Evolutionary conservation across 495 filamentous ascomycete species (phyloP).

Genomic region (Penicillium verhagenii): DNA sequence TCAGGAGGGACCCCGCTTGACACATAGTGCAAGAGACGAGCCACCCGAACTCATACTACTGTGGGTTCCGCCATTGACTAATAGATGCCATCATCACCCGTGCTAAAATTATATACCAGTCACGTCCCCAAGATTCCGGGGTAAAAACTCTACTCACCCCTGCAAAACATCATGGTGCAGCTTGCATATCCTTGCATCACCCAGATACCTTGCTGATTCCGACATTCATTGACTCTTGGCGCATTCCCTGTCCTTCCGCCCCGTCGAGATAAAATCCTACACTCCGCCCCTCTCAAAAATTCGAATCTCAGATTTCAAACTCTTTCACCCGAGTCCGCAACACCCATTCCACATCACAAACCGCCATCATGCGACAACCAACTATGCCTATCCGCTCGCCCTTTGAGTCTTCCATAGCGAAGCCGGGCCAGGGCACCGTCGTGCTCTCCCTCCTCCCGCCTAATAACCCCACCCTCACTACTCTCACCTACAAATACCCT

Average conservation of each 20-base stretch:
- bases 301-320: not conserved
- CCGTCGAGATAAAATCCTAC: constrained; percentile 13
- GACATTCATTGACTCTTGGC: constrained; percentile 15
- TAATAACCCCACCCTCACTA: constrained; percentile 65
- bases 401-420: constrained; percentile 69
- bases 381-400: constrained; percentile 49
- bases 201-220: constrained; percentile 8
- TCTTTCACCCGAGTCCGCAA: not conserved
- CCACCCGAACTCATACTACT: constrained; percentile 5
- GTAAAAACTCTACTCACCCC: constrained; percentile 11
- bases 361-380: constrained; percentile 30
- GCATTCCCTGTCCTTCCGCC: constrained; percentile 5
- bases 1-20: constrained; percentile 19
- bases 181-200: constrained; percentile 10
- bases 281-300: not conserved
- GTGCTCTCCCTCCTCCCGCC: constrained; percentile 71
- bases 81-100: constrained; percentile 22
- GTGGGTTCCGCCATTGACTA: constrained; percentile 20
- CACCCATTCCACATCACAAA: not conserved
- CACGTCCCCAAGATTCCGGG: constrained; percentile 20
- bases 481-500: constrained; percentile 86
- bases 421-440: constrained; percentile 75
- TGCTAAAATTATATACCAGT: constrained; percentile 22
- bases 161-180: constrained; percentile 20
- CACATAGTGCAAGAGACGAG: constrained; percentile 15